A percentile compares a stretch with the other conserved stretches of the same genome.
Evolutionary conservation across 768 basidiomycete genomes (phyloP).

Genomic region (Sporobolomyces phaffii): DNA sequence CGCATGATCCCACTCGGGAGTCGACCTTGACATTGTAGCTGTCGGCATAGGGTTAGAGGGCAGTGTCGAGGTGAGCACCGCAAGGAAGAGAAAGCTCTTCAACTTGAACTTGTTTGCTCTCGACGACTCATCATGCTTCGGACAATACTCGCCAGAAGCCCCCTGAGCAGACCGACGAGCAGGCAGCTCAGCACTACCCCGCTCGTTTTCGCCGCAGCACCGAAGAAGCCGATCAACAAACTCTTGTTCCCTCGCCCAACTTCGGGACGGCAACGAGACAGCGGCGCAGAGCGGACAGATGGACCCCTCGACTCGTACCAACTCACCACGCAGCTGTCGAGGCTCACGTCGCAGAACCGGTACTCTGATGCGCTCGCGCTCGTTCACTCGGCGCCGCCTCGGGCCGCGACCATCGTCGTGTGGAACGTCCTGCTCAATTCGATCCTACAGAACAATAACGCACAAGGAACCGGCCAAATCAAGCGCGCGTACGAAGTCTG

Average conservation of each 20-base stretch:
- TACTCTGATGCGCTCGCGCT: constrained; percentile 4
- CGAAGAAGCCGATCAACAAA: neutral
- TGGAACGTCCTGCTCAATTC: constrained; percentile 34
- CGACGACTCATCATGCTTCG: neutral
- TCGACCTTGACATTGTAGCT: too few species aligned
- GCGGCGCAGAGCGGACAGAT: too few species aligned
- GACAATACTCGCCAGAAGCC: neutral
- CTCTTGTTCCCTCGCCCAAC: neutral
- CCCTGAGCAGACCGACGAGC: neutral
- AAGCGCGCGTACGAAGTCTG: constrained; percentile 25
- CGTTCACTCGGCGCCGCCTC: constrained; percentile 2
- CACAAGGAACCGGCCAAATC: constrained; percentile 1
- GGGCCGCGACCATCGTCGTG: constrained; percentile 25
- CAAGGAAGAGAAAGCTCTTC: too few species aligned
- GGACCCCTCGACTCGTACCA: constrained; percentile 21
- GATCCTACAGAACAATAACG: neutral
- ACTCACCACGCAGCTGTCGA: constrained; percentile 10
- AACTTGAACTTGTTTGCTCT: too few species aligned
- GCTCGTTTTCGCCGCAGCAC: neutral
- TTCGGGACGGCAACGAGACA: too few species aligned
- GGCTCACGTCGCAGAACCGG: neutral
- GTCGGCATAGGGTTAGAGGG: too few species aligned
- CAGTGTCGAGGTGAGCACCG: too few species aligned
- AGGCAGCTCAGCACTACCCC: neutral
- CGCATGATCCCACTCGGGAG: too few species aligned